Evolutionary conservation across 768 basidiomycete species (phyloP), one percentile per base, ranked within the genome.

Genomic region (Flagelloscypha sp.): DNA sequence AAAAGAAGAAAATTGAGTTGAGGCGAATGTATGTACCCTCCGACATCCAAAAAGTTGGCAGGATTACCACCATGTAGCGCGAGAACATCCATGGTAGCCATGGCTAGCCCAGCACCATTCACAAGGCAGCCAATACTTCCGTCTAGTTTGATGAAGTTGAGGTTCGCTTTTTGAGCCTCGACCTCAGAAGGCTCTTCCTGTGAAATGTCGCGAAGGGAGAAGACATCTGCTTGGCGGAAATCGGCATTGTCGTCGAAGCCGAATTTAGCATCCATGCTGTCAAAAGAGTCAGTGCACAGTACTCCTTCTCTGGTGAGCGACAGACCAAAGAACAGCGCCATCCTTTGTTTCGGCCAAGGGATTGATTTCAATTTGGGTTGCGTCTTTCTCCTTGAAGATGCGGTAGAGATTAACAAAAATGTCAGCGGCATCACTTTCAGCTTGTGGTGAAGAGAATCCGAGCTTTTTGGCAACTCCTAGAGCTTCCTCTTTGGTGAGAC

Each of bases 21-120:
- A 41, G 11, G 37, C 28, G 18, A 22, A 25, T 34, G 20, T 24
- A 44, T 68, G 41, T 51, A 85, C 83, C 90, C 95, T 68, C 95
- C 95, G 38, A 97, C 93, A 50, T 99, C 95, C 42, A 98, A 72
- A 75, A 99, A 99, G 61, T 99, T 98, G 36, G 95, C 95, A 4
- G 95, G 95, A 48, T 93, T 82, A 34, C 89, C 95, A 32, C 95
- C 95, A 54, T 97, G 88, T 34, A 95, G 68, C 31, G 92, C 77
- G 38, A 99, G 72, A n/a, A 98, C 94, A 52, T 99, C 95, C 95
- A 99, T 98, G 37, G 95, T 99, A 24, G 95, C 95, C 95, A 99
- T 99, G 33, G 95, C 95, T 42, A 99, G 67, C 52, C 95, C 95
- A 34, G 95, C 95, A 50, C 95, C 95, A 50, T 99, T 99, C 43